phyloP scores from a whole-genome alignment of 331 rosid species.

The Telfairia occidentalis region DNA sequence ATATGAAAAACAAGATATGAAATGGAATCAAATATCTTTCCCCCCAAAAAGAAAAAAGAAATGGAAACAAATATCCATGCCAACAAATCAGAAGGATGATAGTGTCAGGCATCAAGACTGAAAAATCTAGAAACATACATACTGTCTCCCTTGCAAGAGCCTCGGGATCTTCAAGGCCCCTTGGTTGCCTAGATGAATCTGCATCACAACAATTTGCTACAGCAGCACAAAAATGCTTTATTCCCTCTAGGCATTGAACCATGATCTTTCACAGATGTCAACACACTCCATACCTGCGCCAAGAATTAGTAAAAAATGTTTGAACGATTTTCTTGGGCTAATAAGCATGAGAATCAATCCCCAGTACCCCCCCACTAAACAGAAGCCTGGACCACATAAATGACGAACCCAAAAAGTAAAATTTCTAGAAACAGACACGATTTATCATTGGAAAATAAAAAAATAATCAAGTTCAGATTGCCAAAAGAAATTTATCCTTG shows the following conservation, averaged over 20 bases:
- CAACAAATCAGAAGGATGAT: neutral
- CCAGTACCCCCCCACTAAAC: neutral
- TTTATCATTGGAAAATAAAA: neutral
- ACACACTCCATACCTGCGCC: constrained; percentile 82
- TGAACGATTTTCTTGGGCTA: neutral
- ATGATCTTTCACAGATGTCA: constrained; percentile 70
- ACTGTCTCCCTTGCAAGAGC: constrained; percentile 94
- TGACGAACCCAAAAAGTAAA: neutral
- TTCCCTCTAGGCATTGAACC: constrained; percentile 86
- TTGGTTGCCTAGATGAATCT: constrained; percentile 54
- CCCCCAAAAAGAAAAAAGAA: too few species aligned
- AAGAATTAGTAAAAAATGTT: neutral
- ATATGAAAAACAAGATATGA: neutral
- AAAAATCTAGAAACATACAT: constrained; percentile 39
- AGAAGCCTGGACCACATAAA: neutral
- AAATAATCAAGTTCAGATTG: neutral
- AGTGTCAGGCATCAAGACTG: neutral
- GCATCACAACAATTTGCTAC: constrained; percentile 66
- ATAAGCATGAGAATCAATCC: neutral
- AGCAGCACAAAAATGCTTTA: constrained; percentile 44
- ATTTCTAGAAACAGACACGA: neutral
- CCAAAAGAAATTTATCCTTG: neutral
- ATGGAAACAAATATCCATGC: neutral
- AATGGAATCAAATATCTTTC: neutral
- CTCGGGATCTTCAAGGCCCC: constrained; percentile 89